Percentiles rank a stretch among this genome's conserved stretches.
These are phyloP conservation scores for Verticillium tricorpus DNA, from an alignment of 2,329 filamentous ascomycete genomes.

Conservation along the genomic window DNA sequence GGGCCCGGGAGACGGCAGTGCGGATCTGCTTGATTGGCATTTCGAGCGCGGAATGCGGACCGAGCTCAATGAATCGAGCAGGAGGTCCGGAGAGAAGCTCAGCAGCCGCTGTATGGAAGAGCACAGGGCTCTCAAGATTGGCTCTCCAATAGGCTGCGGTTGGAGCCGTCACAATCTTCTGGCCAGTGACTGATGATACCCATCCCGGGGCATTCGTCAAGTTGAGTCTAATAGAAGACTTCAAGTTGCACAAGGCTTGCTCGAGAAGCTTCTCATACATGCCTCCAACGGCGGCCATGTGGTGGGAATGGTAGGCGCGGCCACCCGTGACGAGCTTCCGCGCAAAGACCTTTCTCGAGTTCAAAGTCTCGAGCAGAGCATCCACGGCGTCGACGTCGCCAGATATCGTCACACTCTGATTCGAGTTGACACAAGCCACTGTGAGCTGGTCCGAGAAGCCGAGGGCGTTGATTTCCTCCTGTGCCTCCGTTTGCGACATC, in stretches of 20 bases:
- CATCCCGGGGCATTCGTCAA: slow-evolving; percentile 8
- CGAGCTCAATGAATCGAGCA: slow-evolving; percentile 22
- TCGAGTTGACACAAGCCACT: slow-evolving; percentile 23
- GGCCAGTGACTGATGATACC: neutral
- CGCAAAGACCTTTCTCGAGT: slow-evolving; percentile 20
- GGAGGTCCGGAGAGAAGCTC: neutral
- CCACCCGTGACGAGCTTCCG: slow-evolving; percentile 28
- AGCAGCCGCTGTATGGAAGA: slow-evolving; percentile 15
- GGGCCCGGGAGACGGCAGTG: neutral
- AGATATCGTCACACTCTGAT: slow-evolving; percentile 20
- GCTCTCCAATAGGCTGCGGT: slow-evolving; percentile 17
- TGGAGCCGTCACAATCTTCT: slow-evolving; percentile 1
- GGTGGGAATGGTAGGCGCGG: slow-evolving; percentile 34
- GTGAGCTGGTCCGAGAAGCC: slow-evolving; percentile 16
- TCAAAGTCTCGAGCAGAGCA: slow-evolving; percentile 14
- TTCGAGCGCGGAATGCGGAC: slow-evolving; percentile 32
- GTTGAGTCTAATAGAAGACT: neutral
- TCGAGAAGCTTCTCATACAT: slow-evolving; percentile 6
- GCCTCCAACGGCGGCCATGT: slow-evolving; percentile 23
- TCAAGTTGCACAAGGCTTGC: neutral
- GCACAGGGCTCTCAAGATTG: slow-evolving; percentile 18
- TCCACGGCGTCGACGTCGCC: slow-evolving; percentile 23
- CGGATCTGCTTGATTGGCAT: slow-evolving; percentile 29
- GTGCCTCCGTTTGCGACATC: neutral
- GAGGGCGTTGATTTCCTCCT: slow-evolving; percentile 8